A percentile compares a stretch with the other conserved stretches of the same genome.
Conservation (phyloP, 352 stramenopile genomes). For the Phytophthora nicotianae region DNA sequence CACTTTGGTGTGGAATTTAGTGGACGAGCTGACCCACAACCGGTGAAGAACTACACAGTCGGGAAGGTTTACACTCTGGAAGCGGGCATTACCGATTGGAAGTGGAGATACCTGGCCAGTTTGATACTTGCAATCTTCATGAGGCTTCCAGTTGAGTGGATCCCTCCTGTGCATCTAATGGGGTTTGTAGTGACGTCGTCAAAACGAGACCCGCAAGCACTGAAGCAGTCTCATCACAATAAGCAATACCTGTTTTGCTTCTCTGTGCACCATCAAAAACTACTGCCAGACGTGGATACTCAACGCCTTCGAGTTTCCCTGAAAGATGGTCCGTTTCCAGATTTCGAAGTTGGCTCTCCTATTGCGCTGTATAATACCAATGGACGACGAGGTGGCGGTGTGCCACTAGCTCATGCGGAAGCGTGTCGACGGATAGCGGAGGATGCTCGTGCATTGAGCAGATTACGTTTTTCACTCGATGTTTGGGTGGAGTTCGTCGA, state of each 20-base stretch:
- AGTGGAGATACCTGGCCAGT: conserved; percentile 55
- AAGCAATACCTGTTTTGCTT: conserved; percentile 62
- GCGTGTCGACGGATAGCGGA: conserved; percentile 28
- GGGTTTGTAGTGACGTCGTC: conserved; percentile 40
- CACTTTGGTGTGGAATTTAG: conserved; percentile 13
- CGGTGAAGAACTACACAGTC: conserved; percentile 26
- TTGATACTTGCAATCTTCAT: conserved; percentile 34
- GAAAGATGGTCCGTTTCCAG: background rate
- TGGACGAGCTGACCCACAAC: background rate
- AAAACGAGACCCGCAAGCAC: background rate
- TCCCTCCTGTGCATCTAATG: conserved; percentile 49
- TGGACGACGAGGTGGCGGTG: conserved; percentile 17
- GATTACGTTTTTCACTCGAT: conserved; percentile 59
- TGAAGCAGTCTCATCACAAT: conserved; percentile 15
- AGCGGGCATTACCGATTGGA: conserved; percentile 51
- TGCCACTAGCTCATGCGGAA: conserved; percentile 29
- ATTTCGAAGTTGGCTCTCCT: conserved; percentile 29
- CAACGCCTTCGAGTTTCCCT: conserved; percentile 10
- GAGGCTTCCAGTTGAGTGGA: conserved; percentile 48
- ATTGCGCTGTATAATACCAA: conserved; percentile 21
- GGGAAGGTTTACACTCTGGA: conserved; percentile 67
- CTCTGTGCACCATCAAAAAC: conserved; percentile 43
- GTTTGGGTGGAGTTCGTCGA: conserved; percentile 81
- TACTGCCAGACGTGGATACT: background rate
- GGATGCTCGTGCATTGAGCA: conserved; percentile 33